Evolutionary conservation across 1,139 yeast genomes (phyloP), one percentile per base, ranked within the genome.

Genomic region (Kurtzmaniella quercitrusa): DNA sequence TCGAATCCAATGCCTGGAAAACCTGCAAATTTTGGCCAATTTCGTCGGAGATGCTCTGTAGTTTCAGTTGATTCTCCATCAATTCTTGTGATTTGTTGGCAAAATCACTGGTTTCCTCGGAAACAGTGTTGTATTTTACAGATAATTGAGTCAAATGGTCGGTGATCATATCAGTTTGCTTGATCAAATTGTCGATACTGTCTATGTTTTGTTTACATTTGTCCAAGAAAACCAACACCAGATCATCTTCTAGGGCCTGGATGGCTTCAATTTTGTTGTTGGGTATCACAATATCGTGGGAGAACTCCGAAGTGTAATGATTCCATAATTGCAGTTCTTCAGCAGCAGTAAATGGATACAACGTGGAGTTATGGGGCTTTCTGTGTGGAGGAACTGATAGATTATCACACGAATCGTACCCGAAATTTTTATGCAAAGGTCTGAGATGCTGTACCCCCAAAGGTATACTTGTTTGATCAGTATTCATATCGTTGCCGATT

Each of bases 1-100:
- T 82, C 3, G 75, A 68, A 44, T 89, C 95, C 46, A 91, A 67
- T 23, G 78, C 73, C 48, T 85, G 90, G 57, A 88, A 90, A 45
- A 81, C 73, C 37, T 68, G 64, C 47, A 91, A 70, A 44, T 81
- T 75, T 1, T 56, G 50, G 33, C 78, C 74, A 18, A 91, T 68
- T 5, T 79, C 77, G 1, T 64, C 61, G 36, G 79, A 70, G 39
- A 81, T 63, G 1, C 51, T 46, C 15, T 68, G 65, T 46, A 82
- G 66, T 18, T 71, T 68, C 2, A 62, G 63, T 49, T 82, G 81
- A 43, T 79, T 75, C 2, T 69, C 66, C 46, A 84, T 70, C 41
- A 86, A 63, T 10, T 68, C 58, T 43, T 78, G 77, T 2, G 88
- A 77, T 44, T 79, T 74, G 1, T 65, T 59, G 53, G 85, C 89